These are phyloP conservation scores for Vachellia pachyceras DNA, from an alignment of 306 rosid species.

Conservation along the genomic window DNA sequence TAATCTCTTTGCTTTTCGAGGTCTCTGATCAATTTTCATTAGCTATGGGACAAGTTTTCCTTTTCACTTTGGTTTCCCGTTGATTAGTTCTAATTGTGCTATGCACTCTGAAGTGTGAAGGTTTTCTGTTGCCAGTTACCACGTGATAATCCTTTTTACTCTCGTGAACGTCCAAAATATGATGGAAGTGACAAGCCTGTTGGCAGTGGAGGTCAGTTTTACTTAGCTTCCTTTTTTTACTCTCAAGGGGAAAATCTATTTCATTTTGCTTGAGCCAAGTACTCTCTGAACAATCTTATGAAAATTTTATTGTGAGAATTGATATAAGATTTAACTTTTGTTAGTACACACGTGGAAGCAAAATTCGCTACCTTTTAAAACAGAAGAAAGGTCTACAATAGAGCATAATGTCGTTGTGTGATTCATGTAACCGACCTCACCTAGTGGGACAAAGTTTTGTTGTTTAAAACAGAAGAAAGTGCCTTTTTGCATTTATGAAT, in stretches of 20 bases:
- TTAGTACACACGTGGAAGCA: neutral
- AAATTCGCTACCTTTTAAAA: neutral
- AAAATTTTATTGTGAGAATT: conserved; percentile 22
- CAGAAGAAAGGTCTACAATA: no score
- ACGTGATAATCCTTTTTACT: conserved; percentile 71
- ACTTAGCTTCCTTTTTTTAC: neutral
- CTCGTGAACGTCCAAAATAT: conserved; percentile 56
- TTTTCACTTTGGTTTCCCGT: conserved; percentile 1
- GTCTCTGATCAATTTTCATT: neutral
- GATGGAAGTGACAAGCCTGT: conserved; percentile 57
- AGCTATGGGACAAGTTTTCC: conserved; percentile 3
- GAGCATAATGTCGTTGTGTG: no score
- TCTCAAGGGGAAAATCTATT: neutral
- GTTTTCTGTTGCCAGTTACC: conserved; percentile 82
- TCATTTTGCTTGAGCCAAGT: neutral
- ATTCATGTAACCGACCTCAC: no score
- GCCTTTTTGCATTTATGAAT: neutral
- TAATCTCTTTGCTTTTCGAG: neutral
- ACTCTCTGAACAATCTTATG: neutral
- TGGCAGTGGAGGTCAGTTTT: conserved; percentile 62
- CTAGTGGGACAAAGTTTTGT: no score
- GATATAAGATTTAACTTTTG: neutral
- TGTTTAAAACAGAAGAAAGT: no score
- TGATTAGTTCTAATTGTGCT: conserved; percentile 37
- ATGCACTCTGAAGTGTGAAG: conserved; percentile 75